A percentile compares a stretch with the other conserved stretches of the same genome.
Evolutionary conservation across 164 flowering plant genomes (phyloP).

Genomic region (Annona cherimola): DNA sequence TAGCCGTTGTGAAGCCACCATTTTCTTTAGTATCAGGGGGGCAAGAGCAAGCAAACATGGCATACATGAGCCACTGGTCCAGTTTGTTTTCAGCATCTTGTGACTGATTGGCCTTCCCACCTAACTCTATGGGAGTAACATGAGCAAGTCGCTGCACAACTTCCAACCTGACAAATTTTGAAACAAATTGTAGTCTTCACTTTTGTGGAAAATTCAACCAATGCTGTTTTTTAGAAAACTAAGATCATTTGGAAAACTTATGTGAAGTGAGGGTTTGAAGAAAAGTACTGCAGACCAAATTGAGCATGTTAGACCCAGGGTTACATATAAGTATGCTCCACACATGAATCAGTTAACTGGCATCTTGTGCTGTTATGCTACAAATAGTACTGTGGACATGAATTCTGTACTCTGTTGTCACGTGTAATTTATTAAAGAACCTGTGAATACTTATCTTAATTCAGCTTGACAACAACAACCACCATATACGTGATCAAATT

Average conservation of each 20-base stretch:
- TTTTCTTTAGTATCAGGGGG: slow-evolving; percentile 71
- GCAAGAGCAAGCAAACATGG: slow-evolving; percentile 93
- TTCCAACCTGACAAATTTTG: slow-evolving; percentile 52
- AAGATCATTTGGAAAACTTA: not conserved
- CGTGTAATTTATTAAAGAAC: not conserved
- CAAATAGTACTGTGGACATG: not conserved
- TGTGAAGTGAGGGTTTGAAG: too few relatives aligned
- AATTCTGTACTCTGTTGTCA: not conserved
- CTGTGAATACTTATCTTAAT: not conserved
- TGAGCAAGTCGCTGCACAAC: slow-evolving; percentile 81
- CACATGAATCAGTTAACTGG: not conserved
- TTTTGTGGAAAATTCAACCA: not conserved
- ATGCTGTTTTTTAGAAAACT: not conserved
- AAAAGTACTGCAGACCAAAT: not conserved
- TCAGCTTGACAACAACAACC: not conserved
- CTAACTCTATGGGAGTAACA: slow-evolving; percentile 86
- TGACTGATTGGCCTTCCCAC: slow-evolving; percentile 89
- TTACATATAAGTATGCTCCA: not conserved
- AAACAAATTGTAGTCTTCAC: not conserved
- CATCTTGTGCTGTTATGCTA: not conserved
- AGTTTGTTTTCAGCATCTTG: slow-evolving; percentile 89
- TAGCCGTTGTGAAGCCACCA: slow-evolving; percentile 50
- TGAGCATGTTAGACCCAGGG: not conserved
- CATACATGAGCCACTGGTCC: slow-evolving; percentile 98
- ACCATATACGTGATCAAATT: too few relatives aligned